phyloP scores from a whole-genome alignment of 2,329 filamentous ascomycete species.

The Graphium sp. region DNA sequence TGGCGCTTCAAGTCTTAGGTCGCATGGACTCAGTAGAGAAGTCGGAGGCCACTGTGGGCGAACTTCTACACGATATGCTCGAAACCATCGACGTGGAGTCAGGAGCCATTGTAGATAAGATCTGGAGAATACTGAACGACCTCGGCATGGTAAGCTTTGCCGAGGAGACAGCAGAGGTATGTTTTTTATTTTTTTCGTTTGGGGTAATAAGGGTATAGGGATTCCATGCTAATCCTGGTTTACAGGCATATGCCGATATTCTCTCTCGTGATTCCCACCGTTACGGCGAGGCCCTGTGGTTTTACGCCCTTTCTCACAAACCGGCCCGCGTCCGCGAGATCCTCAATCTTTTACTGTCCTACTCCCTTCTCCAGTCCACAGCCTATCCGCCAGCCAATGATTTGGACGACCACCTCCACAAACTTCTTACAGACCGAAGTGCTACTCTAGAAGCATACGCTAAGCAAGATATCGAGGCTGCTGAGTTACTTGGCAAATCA shows the following conservation, averaged over 20 bases:
- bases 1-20: constrained; percentile 68
- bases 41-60: constrained; percentile 57
- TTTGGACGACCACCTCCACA: constrained; percentile 55
- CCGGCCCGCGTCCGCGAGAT: constrained; percentile 68
- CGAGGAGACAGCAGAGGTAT: constrained; percentile 66
- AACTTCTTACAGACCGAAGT: constrained; percentile 56
- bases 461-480: constrained; percentile 62
- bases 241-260: constrained; percentile 65
- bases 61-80: constrained; percentile 54
- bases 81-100: constrained; percentile 45
- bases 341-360: constrained; percentile 71
- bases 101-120: constrained; percentile 58
- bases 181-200: constrained; percentile 10
- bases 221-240: constrained; percentile 9
- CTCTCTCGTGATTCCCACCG: constrained; percentile 55
- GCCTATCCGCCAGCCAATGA: constrained; percentile 57
- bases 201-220: no score
- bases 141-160: constrained; percentile 67
- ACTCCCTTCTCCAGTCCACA: constrained; percentile 71
- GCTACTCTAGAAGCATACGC: constrained; percentile 56
- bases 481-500: constrained; percentile 66
- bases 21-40: constrained; percentile 59
- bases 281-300: constrained; percentile 77
- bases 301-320: constrained; percentile 75
- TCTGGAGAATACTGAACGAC: constrained; percentile 62